These are phyloP conservation scores for Moniliella sp. DNA, from an alignment of 1,284 basidiomycete species.

Conservation along the genomic window DNA sequence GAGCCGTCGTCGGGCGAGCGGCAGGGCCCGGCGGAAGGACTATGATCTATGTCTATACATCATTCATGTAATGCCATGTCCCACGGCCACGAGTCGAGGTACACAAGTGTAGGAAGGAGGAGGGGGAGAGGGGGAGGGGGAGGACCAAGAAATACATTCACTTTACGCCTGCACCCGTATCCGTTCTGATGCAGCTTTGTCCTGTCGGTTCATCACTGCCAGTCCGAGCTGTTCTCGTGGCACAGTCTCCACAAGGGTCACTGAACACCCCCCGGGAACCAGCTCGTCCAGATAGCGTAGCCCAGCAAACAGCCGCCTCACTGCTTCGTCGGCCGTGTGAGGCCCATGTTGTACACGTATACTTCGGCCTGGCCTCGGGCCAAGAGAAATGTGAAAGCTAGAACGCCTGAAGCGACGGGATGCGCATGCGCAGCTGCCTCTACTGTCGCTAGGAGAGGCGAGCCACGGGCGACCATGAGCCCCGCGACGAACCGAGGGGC, in stretches of 20 bases:
- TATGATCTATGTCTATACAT: no score
- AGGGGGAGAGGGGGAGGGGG: no score
- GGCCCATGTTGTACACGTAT: not conserved
- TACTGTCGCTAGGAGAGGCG: not conserved
- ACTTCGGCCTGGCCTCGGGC: not conserved
- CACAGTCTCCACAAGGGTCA: slow-evolving; percentile 71
- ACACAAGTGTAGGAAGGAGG: no score
- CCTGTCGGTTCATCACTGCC: slow-evolving; percentile 92
- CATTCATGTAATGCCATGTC: no score
- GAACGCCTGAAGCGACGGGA: not conserved
- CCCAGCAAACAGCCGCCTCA: slow-evolving; percentile 66
- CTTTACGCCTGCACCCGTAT: slow-evolving; percentile 4
- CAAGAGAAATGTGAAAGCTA: not conserved
- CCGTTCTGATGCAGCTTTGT: slow-evolving; percentile 51
- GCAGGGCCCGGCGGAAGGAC: no score
- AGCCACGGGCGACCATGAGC: not conserved
- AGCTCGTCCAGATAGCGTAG: slow-evolving; percentile 56
- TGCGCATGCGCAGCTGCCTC: not conserved
- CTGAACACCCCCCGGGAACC: slow-evolving; percentile 44
- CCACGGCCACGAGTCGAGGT: no score
- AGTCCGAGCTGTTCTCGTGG: slow-evolving; percentile 64
- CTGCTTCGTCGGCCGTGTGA: slow-evolving; percentile 37
- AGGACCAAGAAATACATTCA: no score
- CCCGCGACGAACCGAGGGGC: slow-evolving; percentile 49
- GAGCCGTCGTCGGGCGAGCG: no score